A percentile compares a stretch with the other conserved stretches of the same genome.
These are phyloP conservation scores for Beauveria rudraprayagi DNA, from an alignment of 2,329 filamentous ascomycete genomes.

Conservation along the genomic window DNA sequence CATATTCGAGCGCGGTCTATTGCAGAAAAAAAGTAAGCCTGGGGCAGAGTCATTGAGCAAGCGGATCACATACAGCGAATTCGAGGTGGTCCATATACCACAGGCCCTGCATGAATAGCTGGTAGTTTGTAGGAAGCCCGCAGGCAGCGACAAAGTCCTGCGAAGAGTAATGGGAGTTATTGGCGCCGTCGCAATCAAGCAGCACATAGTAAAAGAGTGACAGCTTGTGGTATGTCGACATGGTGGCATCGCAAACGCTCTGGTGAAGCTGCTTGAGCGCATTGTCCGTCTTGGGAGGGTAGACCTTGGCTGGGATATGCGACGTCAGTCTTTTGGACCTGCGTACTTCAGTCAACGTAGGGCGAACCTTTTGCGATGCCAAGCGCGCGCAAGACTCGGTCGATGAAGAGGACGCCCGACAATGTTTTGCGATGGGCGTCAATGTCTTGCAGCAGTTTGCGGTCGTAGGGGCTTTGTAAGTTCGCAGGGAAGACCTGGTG, in stretches of 20 bases:
- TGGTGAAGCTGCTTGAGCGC: conserved; percentile 62
- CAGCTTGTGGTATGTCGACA: conserved; percentile 69
- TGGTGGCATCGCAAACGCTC: conserved; percentile 55
- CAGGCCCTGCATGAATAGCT: conserved; percentile 71
- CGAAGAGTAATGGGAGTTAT: conserved; percentile 42
- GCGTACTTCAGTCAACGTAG: neutral
- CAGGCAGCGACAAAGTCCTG: conserved; percentile 52
- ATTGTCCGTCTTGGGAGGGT: conserved; percentile 64
- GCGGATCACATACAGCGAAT: conserved; percentile 44
- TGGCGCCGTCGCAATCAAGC: conserved; percentile 58
- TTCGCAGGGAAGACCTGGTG: conserved; percentile 58
- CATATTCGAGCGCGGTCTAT: conserved; percentile 61
- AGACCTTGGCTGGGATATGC: conserved; percentile 47
- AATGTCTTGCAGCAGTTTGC: conserved; percentile 53
- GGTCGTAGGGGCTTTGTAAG: conserved; percentile 53
- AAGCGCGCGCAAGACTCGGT: conserved; percentile 63
- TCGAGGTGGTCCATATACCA: conserved; percentile 71
- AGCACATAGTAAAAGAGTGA: conserved; percentile 79
- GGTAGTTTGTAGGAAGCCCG: conserved; percentile 67
- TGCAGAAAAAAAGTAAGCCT: neutral
- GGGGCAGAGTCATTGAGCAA: conserved; percentile 15
- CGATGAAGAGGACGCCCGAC: conserved; percentile 68
- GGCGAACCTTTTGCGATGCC: conserved; percentile 57
- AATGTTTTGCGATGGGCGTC: conserved; percentile 58
- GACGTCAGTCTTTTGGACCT: neutral